Percentiles rank a stretch among this genome's conserved stretches.
phyloP scores from a whole-genome alignment of 352 stramenopile species.

The Phytophthora chlamydospora region DNA sequence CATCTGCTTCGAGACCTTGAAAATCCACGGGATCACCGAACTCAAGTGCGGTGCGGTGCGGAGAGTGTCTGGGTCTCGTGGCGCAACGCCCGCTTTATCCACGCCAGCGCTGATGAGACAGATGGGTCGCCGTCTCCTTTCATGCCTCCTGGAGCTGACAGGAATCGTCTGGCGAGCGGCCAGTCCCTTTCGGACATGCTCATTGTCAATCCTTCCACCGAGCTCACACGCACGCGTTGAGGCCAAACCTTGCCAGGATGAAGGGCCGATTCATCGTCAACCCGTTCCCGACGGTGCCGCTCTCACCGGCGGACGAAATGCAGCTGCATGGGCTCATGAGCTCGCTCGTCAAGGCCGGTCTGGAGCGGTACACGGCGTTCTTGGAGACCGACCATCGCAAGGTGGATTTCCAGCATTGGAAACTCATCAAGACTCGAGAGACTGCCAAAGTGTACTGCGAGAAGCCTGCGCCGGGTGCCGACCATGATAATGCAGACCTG shows the following conservation, averaged over 20 bases:
- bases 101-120: not conserved
- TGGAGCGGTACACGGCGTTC: slow-evolving; percentile 35
- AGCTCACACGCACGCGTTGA: not conserved
- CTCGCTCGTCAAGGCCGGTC: slow-evolving; percentile 29
- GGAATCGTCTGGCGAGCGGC: not conserved
- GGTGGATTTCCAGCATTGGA: slow-evolving; percentile 32
- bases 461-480: slow-evolving; percentile 7
- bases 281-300: slow-evolving; percentile 32
- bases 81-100: slow-evolving; percentile 5
- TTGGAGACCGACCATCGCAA: slow-evolving; percentile 36
- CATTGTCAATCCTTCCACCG: slow-evolving; percentile 22
- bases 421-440: slow-evolving; percentile 37
- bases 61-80: slow-evolving; percentile 34
- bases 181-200: not conserved
- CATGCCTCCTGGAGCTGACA: not conserved
- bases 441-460: slow-evolving; percentile 34
- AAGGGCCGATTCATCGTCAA: slow-evolving; percentile 43
- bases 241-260: slow-evolving; percentile 6
- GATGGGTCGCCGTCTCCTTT: not conserved
- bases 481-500: slow-evolving; percentile 25
- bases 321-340: slow-evolving; percentile 29
- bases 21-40: slow-evolving; percentile 27
- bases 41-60: slow-evolving; percentile 28
- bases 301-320: slow-evolving; percentile 22
- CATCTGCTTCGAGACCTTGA: too few relatives aligned